These are phyloP conservation scores for Venturia nashicola DNA, from an alignment of 2,329 filamentous ascomycete genomes.

Conservation along the genomic window DNA sequence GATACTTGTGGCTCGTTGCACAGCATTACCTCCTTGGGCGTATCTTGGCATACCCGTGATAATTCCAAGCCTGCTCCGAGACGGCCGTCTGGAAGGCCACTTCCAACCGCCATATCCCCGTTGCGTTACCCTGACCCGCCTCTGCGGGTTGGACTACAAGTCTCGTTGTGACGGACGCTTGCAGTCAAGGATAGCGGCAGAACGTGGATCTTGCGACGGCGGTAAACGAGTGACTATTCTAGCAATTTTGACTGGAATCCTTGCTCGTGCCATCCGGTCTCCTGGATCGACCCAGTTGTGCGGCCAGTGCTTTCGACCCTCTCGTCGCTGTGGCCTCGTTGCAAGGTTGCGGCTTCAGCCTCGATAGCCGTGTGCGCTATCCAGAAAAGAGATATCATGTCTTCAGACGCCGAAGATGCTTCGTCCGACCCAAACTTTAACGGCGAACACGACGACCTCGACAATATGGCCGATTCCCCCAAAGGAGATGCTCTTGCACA, in stretches of 20 bases:
- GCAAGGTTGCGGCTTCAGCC: conserved; percentile 1
- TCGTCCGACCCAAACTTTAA: conserved; percentile 35
- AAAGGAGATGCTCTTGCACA: neutral
- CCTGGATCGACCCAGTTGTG: conserved; percentile 2
- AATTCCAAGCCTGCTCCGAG: neutral
- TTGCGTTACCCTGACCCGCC: conserved; percentile 1
- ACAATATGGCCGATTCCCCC: conserved; percentile 29
- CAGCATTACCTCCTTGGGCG: neutral
- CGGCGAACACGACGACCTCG: conserved; percentile 24
- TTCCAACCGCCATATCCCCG: conserved; percentile 1
- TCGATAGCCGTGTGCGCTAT: conserved; percentile 1
- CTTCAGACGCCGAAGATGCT: conserved; percentile 34
- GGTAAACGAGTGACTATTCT: neutral
- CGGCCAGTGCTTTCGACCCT: conserved; percentile 1
- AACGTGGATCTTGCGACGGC: conserved; percentile 6
- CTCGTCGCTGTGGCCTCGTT: neutral
- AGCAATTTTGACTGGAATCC: neutral
- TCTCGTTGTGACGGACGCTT: conserved; percentile 4
- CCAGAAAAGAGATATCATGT: conserved; percentile 29
- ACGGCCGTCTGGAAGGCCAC: conserved; percentile 2
- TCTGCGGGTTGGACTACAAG: neutral
- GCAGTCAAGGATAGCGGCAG: conserved; percentile 3
- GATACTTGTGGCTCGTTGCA: conserved; percentile 1
- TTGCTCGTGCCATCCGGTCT: neutral
- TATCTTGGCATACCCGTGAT: conserved; percentile 1